Base-by-base conservation (phyloP, 78 protist species). In the Guillardia theta region DNA sequence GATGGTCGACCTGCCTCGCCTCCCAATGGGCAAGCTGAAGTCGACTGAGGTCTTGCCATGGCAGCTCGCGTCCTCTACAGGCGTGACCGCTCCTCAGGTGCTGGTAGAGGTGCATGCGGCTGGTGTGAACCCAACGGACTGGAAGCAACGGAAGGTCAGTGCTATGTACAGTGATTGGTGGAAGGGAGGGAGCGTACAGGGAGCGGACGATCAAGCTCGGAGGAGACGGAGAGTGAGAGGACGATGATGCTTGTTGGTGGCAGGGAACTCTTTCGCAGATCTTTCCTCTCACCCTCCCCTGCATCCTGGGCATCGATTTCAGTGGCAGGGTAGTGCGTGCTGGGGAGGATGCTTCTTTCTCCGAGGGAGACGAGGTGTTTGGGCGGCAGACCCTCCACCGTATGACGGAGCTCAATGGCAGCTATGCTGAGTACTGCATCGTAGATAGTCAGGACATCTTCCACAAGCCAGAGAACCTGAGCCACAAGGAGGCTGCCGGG, bases 371-470 rank as follows among this genome's bases (percentile, higher is more conserved):
- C 1, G 48, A 78, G 48, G 90, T 78, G 0, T 78, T 78, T 43
- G 90, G 90, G 50, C 45, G 90, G 43, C 90, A 78, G 50, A 78
- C 90, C 6, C 8, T 78, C 41, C 53, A 78, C 33, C 47, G 90
- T 2, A 78, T 78, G 53, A 22, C 39, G 0, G 90, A 43, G 43
- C 50, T 37, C 18, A 43, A 37, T 19, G 90, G 90, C 8, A 43
- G 53, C 19, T 78, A 78, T 48, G 18, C 90, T 4, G 53, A 78
- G 39, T 78, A 78, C 90, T 18, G 10, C 90, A 78, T 78, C 50
- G 90, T 78, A 24, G 90, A 78, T 30, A 30, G 43, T 8, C 43
- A 30, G 3, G 90, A 78, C 90, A 37, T 78, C 45, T 43, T 44
- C 45, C 90, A 50, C 45, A 78, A 78, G 48, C 90, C 90, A 18